A percentile compares a stretch with the other conserved stretches of the same genome.
phyloP scores from a whole-genome alignment of 163 green algal species.

The Chloroidium sp. region DNA sequence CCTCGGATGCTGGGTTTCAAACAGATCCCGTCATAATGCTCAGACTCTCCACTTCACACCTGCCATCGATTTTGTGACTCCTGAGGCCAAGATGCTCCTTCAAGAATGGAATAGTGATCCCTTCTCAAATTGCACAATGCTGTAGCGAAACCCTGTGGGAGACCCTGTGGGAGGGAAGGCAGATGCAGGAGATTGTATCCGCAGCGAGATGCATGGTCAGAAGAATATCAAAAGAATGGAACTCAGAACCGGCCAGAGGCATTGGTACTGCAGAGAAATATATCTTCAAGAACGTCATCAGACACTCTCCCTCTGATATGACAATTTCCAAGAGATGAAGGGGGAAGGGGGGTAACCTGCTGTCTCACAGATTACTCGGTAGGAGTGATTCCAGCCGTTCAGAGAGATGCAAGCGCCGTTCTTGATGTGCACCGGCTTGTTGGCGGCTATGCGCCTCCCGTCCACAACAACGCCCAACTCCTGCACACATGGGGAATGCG shows the following conservation, averaged over 20 bases:
- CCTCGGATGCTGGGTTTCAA: too few species aligned
- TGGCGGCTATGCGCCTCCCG: slow-evolving; percentile 26
- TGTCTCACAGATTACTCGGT: slow-evolving; percentile 34
- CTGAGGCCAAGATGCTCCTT: too few species aligned
- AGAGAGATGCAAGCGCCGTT: slow-evolving; percentile 42
- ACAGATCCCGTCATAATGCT: too few species aligned
- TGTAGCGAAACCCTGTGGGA: not conserved
- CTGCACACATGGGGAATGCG: slow-evolving; percentile 16
- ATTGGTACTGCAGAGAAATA: too few species aligned
- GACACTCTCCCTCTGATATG: too few species aligned
- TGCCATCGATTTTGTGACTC: too few species aligned
- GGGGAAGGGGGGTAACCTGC: slow-evolving; percentile 3
- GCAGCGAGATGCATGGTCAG: too few species aligned
- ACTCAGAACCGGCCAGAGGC: too few species aligned
- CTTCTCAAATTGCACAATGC: not conserved
- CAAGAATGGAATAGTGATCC: too few species aligned
- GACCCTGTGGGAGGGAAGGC: too few species aligned
- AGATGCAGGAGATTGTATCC: not conserved
- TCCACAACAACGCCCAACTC: slow-evolving; percentile 53
- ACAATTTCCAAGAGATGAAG: too few species aligned
- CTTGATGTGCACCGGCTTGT: slow-evolving; percentile 57
- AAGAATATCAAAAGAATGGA: not conserved
- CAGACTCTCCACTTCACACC: not conserved
- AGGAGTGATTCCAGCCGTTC: slow-evolving; percentile 18
- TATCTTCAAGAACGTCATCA: not conserved